Conservation (phyloP, 2,329 filamentous ascomycete genomes). For the Tympanopsis confertula region DNA sequence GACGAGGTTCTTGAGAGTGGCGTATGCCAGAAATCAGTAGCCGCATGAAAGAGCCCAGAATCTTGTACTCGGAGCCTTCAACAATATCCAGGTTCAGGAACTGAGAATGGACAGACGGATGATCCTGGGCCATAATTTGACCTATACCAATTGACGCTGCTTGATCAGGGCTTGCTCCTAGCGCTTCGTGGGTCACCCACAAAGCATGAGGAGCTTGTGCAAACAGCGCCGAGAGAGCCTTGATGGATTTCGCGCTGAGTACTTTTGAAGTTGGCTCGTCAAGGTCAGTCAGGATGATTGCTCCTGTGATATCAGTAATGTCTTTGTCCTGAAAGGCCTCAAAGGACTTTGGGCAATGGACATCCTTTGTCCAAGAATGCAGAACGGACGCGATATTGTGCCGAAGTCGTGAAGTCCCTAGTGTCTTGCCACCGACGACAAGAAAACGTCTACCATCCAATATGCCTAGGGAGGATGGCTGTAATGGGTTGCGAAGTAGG, state of each 20-base stretch:
- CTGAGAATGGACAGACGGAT: constrained; percentile 9
- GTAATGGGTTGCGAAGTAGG: constrained; percentile 5
- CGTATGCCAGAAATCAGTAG: too few relatives aligned
- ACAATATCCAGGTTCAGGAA: constrained; percentile 9
- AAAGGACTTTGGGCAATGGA: constrained; percentile 3
- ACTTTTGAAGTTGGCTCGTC: constrained; percentile 12
- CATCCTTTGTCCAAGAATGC: too few relatives aligned
- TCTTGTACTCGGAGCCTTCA: too few relatives aligned
- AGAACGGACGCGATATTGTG: too few relatives aligned
- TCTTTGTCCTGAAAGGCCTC: not conserved
- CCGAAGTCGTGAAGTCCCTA: too few relatives aligned
- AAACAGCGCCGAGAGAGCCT: constrained; percentile 6
- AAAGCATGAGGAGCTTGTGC: constrained; percentile 5
- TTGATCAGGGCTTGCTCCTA: constrained; percentile 8
- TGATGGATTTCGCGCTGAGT: constrained; percentile 5
- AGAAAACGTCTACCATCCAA: too few relatives aligned
- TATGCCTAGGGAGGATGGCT: too few relatives aligned
- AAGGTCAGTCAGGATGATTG: constrained; percentile 12
- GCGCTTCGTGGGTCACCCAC: constrained; percentile 10
- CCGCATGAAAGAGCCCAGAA: too few relatives aligned
- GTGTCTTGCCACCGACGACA: too few relatives aligned
- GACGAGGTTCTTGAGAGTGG: too few relatives aligned
- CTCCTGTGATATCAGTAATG: constrained; percentile 2
- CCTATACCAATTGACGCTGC: constrained; percentile 10
- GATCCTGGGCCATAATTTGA: constrained; percentile 9